phyloP scores from a whole-genome alignment of 2,329 filamentous ascomycete species.

The Phialophora chinensis region DNA sequence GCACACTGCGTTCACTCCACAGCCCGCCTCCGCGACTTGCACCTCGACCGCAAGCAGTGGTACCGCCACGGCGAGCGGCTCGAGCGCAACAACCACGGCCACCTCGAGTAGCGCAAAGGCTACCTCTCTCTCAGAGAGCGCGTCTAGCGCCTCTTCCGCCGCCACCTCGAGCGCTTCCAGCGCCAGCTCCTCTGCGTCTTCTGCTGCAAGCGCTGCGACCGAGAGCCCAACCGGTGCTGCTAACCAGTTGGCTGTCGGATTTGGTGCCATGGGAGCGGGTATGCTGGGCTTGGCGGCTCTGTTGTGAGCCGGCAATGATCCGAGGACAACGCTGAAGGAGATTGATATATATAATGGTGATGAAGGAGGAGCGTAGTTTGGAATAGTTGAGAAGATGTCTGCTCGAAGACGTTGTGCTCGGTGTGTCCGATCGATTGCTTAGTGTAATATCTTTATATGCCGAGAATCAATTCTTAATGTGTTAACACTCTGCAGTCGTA shows the following conservation, averaged over 20 bases:
- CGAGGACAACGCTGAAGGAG: not conserved
- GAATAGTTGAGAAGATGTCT: not conserved
- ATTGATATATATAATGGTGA: not conserved
- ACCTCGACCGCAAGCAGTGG: constrained; percentile 26
- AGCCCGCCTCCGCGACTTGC: constrained; percentile 27
- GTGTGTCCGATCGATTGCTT: not conserved
- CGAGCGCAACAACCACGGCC: constrained; percentile 31
- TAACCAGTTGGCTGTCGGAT: constrained; percentile 18
- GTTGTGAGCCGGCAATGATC: constrained; percentile 15
- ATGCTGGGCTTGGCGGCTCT: constrained; percentile 34
- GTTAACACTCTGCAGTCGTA: not conserved
- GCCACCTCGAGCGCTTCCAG: not conserved
- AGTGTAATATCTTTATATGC: not conserved
- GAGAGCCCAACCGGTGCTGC: constrained; percentile 26
- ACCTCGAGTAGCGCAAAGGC: constrained; percentile 25
- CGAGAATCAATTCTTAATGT: not conserved
- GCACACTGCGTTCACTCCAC: not conserved
- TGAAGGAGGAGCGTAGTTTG: not conserved
- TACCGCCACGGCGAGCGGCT: constrained; percentile 26
- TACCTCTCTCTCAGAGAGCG: constrained; percentile 14
- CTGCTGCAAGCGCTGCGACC: constrained; percentile 13
- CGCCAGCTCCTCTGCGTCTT: constrained; percentile 8
- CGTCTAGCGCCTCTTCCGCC: constrained; percentile 17
- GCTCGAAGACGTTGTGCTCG: not conserved
- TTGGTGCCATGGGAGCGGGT: constrained; percentile 29